A percentile compares a stretch with the other conserved stretches of the same genome.
phyloP scores from a whole-genome alignment of 140 eudicot species.

The Senecio squalidus region DNA sequence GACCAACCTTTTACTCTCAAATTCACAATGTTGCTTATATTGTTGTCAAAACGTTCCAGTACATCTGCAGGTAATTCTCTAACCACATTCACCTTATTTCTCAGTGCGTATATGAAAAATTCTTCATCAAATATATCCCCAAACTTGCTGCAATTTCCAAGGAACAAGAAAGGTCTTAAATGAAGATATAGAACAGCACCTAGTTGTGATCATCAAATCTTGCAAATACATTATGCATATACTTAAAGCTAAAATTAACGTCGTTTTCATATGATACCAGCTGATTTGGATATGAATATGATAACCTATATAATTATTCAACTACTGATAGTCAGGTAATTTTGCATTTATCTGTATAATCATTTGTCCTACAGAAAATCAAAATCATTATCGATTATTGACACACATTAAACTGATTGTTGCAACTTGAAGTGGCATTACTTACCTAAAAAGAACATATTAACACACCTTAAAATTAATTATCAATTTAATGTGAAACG shows the following conservation, averaged over 20 bases:
- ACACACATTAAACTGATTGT: not conserved
- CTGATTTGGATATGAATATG: too few species aligned
- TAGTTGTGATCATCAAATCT: not conserved
- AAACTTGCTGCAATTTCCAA: slow-evolving; percentile 62
- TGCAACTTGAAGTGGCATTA: not conserved
- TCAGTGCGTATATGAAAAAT: slow-evolving; percentile 86
- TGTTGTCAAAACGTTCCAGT: slow-evolving; percentile 68
- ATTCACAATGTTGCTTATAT: slow-evolving; percentile 88
- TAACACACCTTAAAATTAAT: not conserved
- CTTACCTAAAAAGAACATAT: too few species aligned
- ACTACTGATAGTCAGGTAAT: not conserved
- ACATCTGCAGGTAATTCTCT: slow-evolving; percentile 75
- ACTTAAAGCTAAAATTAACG: too few species aligned
- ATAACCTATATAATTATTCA: too few species aligned
- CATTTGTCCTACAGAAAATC: not conserved
- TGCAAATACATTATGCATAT: too few species aligned
- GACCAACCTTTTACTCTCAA: slow-evolving; percentile 98
- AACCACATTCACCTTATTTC: slow-evolving; percentile 76
- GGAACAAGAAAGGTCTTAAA: not conserved
- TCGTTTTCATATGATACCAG: too few species aligned
- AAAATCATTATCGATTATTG: not conserved
- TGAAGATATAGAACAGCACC: not conserved
- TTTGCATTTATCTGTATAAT: not conserved
- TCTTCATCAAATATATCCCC: slow-evolving; percentile 95
- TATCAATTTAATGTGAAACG: not conserved